phyloP scores from a whole-genome alignment of 2,329 filamentous ascomycete genomes.

The Stagonosporopsis tanaceti region DNA sequence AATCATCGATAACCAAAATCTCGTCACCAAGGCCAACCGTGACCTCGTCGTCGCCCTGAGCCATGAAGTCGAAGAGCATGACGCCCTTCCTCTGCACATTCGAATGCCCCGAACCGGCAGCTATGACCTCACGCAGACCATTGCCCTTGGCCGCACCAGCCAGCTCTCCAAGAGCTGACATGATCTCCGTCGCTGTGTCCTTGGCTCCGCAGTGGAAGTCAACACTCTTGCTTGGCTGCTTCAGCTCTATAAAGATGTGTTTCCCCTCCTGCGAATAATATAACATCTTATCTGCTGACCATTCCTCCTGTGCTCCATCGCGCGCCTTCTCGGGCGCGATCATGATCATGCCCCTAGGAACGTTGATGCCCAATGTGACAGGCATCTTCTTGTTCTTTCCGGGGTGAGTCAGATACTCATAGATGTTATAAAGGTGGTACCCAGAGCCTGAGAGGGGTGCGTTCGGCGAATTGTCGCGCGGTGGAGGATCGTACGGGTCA shows the following conservation, averaged over 20 bases:
- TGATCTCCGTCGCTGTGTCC: conserved; percentile 94
- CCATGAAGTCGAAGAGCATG: conserved; percentile 94
- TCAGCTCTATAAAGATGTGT: conserved; percentile 93
- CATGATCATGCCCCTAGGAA: conserved; percentile 86
- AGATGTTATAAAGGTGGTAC: conserved; percentile 95
- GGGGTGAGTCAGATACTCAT: conserved; percentile 96
- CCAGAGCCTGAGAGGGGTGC: conserved; percentile 70
- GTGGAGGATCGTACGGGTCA: conserved; percentile 52
- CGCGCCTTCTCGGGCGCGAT: conserved; percentile 85
- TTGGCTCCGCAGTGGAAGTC: conserved; percentile 98
- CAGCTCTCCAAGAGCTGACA: conserved; percentile 84
- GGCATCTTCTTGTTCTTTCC: conserved; percentile 98
- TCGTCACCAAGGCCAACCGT: conserved; percentile 90
- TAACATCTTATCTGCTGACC: conserved; percentile 94
- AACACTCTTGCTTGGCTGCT: conserved; percentile 90
- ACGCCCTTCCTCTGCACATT: conserved; percentile 78
- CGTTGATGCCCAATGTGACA: conserved; percentile 93
- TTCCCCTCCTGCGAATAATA: conserved; percentile 98
- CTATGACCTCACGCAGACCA: conserved; percentile 82
- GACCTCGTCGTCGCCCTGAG: conserved; percentile 95
- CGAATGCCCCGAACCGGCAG: conserved; percentile 72
- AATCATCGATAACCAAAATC: conserved; percentile 87
- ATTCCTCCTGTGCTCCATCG: conserved; percentile 88
- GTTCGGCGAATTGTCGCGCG: conserved; percentile 49
- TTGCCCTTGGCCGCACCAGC: conserved; percentile 86